Conservation (phyloP, 1,139 yeast species). For the Yamadazyma triangularis region DNA sequence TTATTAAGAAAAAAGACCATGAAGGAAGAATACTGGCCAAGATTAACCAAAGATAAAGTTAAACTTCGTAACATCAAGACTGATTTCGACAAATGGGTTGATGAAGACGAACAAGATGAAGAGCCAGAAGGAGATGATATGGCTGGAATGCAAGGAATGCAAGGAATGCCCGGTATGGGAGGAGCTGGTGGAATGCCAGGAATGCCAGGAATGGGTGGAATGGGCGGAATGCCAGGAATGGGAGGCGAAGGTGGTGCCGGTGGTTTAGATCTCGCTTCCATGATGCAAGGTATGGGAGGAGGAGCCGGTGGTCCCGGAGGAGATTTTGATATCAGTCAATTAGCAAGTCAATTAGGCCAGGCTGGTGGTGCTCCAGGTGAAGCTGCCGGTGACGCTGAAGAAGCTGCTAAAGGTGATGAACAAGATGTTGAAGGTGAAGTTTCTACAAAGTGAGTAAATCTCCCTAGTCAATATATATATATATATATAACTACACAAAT, state of each 20-base stretch:
- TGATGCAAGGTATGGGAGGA: slow-evolving; percentile 27
- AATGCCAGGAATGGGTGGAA: slow-evolving; percentile 24
- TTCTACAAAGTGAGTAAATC: too few species aligned
- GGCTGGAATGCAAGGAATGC: slow-evolving; percentile 25
- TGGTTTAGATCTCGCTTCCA: slow-evolving; percentile 18
- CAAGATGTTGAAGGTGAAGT: slow-evolving; percentile 23
- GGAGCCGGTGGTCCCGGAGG: slow-evolving; percentile 31
- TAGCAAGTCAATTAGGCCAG: slow-evolving; percentile 44
- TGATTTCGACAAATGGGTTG: slow-evolving; percentile 96
- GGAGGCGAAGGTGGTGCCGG: slow-evolving; percentile 20
- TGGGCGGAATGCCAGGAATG: slow-evolving; percentile 22
- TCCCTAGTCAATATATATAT: too few species aligned
- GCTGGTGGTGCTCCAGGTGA: slow-evolving; percentile 36
- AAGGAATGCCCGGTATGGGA: slow-evolving; percentile 17
- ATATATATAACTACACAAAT: too few species aligned
- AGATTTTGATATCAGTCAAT: slow-evolving; percentile 32
- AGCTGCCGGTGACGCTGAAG: slow-evolving; percentile 29
- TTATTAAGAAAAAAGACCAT: slow-evolving; percentile 66
- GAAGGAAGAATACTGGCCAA: slow-evolving; percentile 85
- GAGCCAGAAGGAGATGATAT: slow-evolving; percentile 42
- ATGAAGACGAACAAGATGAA: slow-evolving; percentile 88
- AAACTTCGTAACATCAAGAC: slow-evolving; percentile 78
- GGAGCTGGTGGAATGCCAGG: slow-evolving; percentile 26
- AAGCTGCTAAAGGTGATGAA: slow-evolving; percentile 22
- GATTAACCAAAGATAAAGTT: slow-evolving; percentile 72